Conservation (phyloP, 495 filamentous ascomycete genomes). For the Apiosordaria backusii region DNA sequence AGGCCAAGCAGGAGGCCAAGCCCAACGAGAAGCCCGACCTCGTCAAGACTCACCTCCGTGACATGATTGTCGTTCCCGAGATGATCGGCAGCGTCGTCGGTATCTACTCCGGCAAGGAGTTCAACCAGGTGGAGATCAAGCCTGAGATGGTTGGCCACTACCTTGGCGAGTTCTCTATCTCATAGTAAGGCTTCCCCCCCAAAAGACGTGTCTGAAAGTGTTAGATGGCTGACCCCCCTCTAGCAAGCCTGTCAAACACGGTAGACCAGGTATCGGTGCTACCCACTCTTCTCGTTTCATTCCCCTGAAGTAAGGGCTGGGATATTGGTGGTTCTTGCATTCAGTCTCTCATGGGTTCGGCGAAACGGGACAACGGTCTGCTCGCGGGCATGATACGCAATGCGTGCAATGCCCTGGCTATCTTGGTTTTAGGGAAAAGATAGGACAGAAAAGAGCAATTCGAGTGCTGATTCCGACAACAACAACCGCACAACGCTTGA, state of each 20-base stretch:
- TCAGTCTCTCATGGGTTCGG: constrained; percentile 41
- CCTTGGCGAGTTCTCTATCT: constrained; percentile 97
- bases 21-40: constrained; percentile 99
- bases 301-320: constrained; percentile 85
- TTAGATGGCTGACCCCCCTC: constrained; percentile 37
- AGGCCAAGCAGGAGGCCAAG: constrained; percentile 99
- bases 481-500: background rate
- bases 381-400: constrained; percentile 29
- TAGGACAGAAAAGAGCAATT: constrained; percentile 31
- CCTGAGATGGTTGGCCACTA: constrained; percentile 99
- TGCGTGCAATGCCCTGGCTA: constrained; percentile 30
- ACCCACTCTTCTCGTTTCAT: constrained; percentile 99
- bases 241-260: constrained; percentile 99
- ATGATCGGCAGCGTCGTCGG: constrained; percentile 98
- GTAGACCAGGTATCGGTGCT: constrained; percentile 99
- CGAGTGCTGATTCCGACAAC: constrained; percentile 23
- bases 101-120: constrained; percentile 99
- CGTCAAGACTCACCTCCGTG: constrained; percentile 97
- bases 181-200: constrained; percentile 70
- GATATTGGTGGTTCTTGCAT: constrained; percentile 40
- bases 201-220: background rate
- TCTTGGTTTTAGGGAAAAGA: constrained; percentile 28
- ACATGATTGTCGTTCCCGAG: constrained; percentile 99
- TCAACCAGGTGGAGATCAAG: constrained; percentile 99
- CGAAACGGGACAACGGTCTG: constrained; percentile 40